A percentile compares a stretch with the other conserved stretches of the same genome.
Evolutionary conservation across 805 yeast genomes (phyloP).

Genomic region (Torulaspora quercuum): DNA sequence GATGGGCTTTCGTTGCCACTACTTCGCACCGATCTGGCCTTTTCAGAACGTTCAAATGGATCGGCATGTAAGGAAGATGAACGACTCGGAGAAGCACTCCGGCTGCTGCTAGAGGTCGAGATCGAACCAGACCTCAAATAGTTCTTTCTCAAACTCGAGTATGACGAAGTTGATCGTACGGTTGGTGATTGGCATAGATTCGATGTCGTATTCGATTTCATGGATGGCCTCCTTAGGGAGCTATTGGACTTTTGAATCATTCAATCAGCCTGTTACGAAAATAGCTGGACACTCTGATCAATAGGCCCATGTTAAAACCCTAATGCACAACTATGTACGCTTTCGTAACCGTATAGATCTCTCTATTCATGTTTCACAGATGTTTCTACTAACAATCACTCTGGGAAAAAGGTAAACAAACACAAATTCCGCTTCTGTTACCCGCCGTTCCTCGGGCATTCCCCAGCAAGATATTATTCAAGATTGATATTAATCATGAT

Average conservation of each 20-base stretch:
- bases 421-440: conserved; percentile 4
- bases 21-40: conserved; percentile 3
- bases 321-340: too few species aligned
- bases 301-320: too few species aligned
- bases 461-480: too few species aligned
- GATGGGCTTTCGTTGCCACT: conserved; percentile 8
- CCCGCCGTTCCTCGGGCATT: too few species aligned
- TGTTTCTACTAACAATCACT: background rate
- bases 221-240: conserved; percentile 21
- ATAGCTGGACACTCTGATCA: too few species aligned
- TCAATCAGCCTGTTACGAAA: background rate
- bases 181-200: conserved; percentile 20
- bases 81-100: conserved; percentile 19
- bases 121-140: conserved; percentile 12
- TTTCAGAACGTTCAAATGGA: conserved; percentile 4
- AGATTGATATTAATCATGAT: background rate
- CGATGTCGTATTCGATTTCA: conserved; percentile 10
- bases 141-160: conserved; percentile 16
- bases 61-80: conserved; percentile 13
- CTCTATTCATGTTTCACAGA: conserved; percentile 4
- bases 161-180: conserved; percentile 20
- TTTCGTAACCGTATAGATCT: too few species aligned
- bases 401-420: conserved; percentile 12
- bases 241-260: conserved; percentile 28
- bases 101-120: conserved; percentile 14